These are phyloP conservation scores for Eimeria necatrix DNA, from an alignment of 169 alveolate genomes.

Conservation along the genomic window DNA sequence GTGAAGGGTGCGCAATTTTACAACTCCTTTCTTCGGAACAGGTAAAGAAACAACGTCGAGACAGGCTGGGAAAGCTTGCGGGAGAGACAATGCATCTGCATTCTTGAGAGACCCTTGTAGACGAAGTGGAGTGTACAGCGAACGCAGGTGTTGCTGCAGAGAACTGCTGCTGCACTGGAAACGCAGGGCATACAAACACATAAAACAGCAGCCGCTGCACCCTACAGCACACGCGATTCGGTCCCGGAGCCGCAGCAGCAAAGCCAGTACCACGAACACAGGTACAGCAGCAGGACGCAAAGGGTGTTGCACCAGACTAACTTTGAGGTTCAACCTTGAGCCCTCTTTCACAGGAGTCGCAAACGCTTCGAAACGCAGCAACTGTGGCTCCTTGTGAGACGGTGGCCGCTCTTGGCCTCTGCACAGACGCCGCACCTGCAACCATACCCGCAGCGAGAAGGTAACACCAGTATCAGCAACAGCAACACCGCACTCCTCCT, in stretches of 20 bases:
- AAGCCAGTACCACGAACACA: not conserved
- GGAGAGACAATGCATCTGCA: not conserved
- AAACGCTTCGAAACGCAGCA: conserved; percentile 57
- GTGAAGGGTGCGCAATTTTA: not conserved
- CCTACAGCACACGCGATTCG: not conserved
- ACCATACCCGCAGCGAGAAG: not conserved
- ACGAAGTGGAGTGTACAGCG: not conserved
- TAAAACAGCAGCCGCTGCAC: not conserved
- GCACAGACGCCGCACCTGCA: conserved; percentile 65
- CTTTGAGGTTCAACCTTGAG: conserved; percentile 28
- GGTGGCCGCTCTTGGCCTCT: conserved; percentile 56
- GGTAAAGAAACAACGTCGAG: conserved; percentile 37
- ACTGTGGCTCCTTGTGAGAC: conserved; percentile 45
- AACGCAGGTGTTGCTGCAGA: conserved; percentile 38
- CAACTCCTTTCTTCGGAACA: not conserved
- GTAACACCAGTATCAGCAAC: not conserved
- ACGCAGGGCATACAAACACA: not conserved
- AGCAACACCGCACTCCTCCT: not conserved
- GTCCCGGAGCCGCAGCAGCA: conserved; percentile 7
- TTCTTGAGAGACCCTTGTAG: not conserved
- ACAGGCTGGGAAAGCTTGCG: not conserved
- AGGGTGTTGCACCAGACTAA: not conserved
- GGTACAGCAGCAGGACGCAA: not conserved
- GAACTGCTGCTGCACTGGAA: conserved; percentile 16
- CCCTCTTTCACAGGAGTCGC: not conserved